A percentile compares a stretch with the other conserved stretches of the same genome.
Conservation (phyloP, 208 protist genomes). For the Leishmania guyanensis region DNA sequence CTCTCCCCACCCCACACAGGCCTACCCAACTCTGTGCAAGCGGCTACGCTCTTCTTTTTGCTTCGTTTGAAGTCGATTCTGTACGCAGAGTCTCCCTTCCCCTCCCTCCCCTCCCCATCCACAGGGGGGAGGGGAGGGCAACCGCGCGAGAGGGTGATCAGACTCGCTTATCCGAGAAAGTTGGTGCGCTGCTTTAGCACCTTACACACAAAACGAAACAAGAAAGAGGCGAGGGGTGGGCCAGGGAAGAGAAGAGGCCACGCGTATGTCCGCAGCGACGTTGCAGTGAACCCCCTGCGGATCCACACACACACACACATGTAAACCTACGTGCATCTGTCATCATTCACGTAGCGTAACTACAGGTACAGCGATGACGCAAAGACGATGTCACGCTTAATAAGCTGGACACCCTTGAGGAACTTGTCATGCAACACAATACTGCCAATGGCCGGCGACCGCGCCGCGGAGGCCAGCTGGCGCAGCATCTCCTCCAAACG, state of each 20-base stretch:
- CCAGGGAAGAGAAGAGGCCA: not conserved
- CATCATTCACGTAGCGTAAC: not conserved
- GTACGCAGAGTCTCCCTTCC: not conserved
- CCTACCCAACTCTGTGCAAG: not conserved
- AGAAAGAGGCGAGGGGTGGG: not conserved
- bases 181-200: not conserved
- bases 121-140: not conserved
- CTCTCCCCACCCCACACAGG: not conserved
- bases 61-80: not conserved
- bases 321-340: not conserved
- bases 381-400: conserved; percentile 99
- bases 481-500: conserved; percentile 98
- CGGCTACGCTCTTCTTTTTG: not conserved
- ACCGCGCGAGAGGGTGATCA: not conserved
- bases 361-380: conserved; percentile 98
- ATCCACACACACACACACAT: not conserved
- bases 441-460: conserved; percentile 97
- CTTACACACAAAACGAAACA: not conserved
- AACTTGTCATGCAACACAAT: conserved; percentile 98
- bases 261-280: not conserved
- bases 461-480: conserved; percentile 97
- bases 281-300: not conserved
- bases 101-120: not conserved
- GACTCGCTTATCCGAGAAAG: conserved; percentile 3
- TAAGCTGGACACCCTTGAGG: conserved; percentile 93